Evolutionary conservation across 2,329 filamentous ascomycete species (phyloP).

Genomic region (Keithomyces neogunnii): DNA sequence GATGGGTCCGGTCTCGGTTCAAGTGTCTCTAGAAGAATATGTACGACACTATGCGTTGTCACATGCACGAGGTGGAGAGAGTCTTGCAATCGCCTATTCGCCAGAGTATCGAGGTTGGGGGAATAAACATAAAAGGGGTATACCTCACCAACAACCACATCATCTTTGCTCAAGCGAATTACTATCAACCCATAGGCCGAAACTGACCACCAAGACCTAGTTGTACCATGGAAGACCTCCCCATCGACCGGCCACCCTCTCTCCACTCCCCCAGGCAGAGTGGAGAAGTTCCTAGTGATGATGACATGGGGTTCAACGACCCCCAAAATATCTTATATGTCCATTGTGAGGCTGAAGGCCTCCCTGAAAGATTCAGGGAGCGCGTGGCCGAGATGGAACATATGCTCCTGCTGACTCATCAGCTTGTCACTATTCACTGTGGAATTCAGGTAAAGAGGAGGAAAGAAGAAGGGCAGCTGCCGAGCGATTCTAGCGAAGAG

Average conservation of each 20-base stretch:
- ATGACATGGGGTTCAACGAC: conserved; percentile 3
- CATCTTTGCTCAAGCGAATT: too few species aligned
- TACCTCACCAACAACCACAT: too few species aligned
- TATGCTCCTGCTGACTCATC: conserved; percentile 6
- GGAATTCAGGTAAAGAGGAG: conserved; percentile 4
- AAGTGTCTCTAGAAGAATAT: too few species aligned
- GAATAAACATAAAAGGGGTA: too few species aligned
- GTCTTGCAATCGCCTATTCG: too few species aligned
- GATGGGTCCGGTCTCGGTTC: too few species aligned
- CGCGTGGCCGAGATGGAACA: conserved; percentile 4
- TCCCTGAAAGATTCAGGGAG: background rate
- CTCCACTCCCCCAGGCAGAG: background rate
- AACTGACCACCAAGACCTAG: too few species aligned
- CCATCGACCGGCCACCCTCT: background rate
- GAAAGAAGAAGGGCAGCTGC: conserved; percentile 2
- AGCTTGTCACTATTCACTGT: conserved; percentile 5
- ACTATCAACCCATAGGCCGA: too few species aligned
- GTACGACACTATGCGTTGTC: too few species aligned
- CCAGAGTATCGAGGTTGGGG: too few species aligned
- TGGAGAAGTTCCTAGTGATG: background rate
- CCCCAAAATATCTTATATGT: conserved; percentile 3
- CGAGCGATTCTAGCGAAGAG: background rate
- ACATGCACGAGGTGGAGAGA: too few species aligned
- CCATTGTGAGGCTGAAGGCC: background rate
- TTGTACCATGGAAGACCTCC: background rate